Evolutionary conservation across 2,329 filamentous ascomycete species (phyloP).

Genomic region (Myrmaecium sp.): DNA sequence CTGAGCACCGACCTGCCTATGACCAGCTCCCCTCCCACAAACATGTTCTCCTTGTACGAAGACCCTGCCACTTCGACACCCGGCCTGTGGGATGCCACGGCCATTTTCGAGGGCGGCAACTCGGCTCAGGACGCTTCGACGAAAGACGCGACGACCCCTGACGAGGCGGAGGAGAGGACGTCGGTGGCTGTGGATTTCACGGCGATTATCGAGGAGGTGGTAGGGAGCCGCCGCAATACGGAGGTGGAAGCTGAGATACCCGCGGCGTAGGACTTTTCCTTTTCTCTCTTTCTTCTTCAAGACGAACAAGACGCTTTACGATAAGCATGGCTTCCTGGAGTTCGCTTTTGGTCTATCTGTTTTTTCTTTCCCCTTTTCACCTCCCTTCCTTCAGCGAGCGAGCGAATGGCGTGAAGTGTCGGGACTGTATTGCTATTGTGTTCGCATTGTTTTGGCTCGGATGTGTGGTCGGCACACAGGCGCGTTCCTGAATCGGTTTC

Average conservation of each 20-base stretch:
- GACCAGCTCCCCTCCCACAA: slow-evolving; percentile 17
- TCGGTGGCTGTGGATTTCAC: slow-evolving; percentile 17
- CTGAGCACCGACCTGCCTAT: slow-evolving; percentile 19
- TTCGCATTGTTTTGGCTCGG: too few species aligned
- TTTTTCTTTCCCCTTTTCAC: too few species aligned
- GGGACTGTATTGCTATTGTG: too few species aligned
- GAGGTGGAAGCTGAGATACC: slow-evolving; percentile 8
- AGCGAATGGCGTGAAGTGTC: too few species aligned
- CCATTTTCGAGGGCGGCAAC: slow-evolving; percentile 17
- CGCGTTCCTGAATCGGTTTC: too few species aligned
- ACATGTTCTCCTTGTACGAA: slow-evolving; percentile 19
- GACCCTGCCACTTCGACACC: slow-evolving; percentile 18
- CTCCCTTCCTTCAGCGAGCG: too few species aligned
- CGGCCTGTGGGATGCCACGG: slow-evolving; percentile 16
- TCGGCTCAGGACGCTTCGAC: slow-evolving; percentile 6
- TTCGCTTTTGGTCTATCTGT: too few species aligned
- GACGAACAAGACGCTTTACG: too few species aligned
- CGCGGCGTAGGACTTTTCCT: neutral
- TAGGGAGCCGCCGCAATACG: too few species aligned
- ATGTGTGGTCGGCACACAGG: too few species aligned
- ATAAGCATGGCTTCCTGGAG: too few species aligned
- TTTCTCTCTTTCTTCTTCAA: too few species aligned
- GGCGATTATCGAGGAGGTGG: slow-evolving; percentile 20
- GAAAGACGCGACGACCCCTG: slow-evolving; percentile 4
- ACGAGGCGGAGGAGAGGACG: slow-evolving; percentile 11